Conservation (phyloP, 176 grass and related monocot species). For the Alloteropsis semialata region DNA sequence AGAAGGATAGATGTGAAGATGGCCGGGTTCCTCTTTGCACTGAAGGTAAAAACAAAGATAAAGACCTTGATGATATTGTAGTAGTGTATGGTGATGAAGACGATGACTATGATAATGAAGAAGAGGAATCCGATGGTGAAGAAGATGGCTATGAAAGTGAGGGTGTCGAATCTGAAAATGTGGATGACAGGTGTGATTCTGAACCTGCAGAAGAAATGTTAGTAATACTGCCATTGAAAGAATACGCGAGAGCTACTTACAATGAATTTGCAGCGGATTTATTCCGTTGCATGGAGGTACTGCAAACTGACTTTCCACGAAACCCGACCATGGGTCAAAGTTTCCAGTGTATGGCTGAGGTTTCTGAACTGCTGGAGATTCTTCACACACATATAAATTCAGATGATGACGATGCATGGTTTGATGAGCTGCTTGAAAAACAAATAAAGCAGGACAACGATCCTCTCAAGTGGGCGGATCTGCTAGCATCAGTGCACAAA, state of each 20-base stretch:
- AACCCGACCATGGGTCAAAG: not conserved
- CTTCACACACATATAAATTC: not conserved
- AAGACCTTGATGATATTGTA: not conserved
- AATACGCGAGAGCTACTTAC: not conserved
- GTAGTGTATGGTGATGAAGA: not conserved
- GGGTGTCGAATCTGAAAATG: not conserved
- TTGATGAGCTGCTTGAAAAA: not conserved
- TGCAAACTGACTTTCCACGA: not conserved
- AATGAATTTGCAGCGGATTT: not conserved
- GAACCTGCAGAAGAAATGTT: not conserved
- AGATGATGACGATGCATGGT: not conserved
- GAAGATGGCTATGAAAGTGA: not conserved
- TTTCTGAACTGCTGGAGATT: not conserved
- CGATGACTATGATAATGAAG: not conserved
- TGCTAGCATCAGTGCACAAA: not conserved
- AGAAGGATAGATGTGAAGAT: not conserved
- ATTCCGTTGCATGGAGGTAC: not conserved
- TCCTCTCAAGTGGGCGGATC: not conserved
- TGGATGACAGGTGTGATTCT: not conserved
- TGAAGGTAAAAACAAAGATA: not conserved
- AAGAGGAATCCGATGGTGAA: not conserved
- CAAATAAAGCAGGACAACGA: not conserved
- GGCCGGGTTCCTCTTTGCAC: not conserved
- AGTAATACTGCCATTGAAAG: not conserved
- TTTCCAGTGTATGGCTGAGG: not conserved